These are phyloP conservation scores for Tubosaeta sp. DNA, from an alignment of 768 basidiomycete genomes.

Conservation along the genomic window DNA sequence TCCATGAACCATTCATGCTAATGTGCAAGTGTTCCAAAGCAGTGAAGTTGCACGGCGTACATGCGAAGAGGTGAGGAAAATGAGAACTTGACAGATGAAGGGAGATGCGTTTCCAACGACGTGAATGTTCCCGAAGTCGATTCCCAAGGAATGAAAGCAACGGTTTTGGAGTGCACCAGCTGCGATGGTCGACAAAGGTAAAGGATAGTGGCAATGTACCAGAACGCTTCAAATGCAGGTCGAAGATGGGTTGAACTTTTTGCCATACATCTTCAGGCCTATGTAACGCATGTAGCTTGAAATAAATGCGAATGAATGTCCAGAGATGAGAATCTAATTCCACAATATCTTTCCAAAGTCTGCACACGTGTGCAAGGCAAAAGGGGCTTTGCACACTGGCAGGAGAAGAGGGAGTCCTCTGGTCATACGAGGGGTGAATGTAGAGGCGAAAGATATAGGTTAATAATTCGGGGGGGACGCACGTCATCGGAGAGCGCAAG, in stretches of 20 bases:
- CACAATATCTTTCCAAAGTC: conserved; percentile 13
- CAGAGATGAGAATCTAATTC: conserved; percentile 15
- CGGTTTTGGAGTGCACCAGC: background rate
- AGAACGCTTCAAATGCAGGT: conserved; percentile 12
- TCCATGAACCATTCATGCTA: background rate
- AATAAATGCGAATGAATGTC: conserved; percentile 16
- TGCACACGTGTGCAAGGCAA: conserved; percentile 16
- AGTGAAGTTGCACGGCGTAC: too few species aligned
- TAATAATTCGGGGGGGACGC: conserved; percentile 35
- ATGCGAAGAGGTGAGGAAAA: conserved; percentile 6
- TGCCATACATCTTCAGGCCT: background rate
- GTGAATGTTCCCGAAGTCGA: too few species aligned
- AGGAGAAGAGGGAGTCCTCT: background rate
- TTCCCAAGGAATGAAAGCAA: background rate
- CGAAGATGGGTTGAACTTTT: background rate
- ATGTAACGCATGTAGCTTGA: background rate
- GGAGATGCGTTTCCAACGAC: background rate
- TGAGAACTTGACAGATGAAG: conserved; percentile 7
- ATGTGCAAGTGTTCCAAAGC: too few species aligned
- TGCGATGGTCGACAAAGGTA: conserved; percentile 17
- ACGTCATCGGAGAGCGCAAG: conserved; percentile 1
- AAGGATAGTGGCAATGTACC: conserved; percentile 10
- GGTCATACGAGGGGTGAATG: too few species aligned
- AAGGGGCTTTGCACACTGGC: background rate
- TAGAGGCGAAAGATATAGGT: conserved; percentile 4